phyloP scores from a whole-genome alignment of 2,329 filamentous ascomycete species.

The Drechslerella coelobrocha region DNA sequence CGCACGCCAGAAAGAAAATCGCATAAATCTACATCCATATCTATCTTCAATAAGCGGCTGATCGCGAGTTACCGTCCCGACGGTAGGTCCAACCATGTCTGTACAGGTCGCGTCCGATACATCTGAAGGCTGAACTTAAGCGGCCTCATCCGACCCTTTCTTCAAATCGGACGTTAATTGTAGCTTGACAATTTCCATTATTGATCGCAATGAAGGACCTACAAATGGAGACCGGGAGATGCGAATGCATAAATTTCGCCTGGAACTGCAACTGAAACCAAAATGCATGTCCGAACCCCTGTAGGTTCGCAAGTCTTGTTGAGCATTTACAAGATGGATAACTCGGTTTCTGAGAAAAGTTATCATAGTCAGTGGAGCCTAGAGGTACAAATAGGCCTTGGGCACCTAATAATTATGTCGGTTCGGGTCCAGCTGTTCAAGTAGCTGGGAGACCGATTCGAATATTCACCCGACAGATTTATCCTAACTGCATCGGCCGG shows the following conservation, averaged over 20 bases:
- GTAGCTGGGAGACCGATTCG: background rate
- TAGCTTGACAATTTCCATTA: background rate
- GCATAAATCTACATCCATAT: background rate
- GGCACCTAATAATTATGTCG: background rate
- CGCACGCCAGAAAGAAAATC: background rate
- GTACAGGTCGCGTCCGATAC: background rate
- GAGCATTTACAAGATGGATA: no score
- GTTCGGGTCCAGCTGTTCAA: conserved; percentile 1
- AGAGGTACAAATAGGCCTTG: background rate
- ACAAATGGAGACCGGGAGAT: background rate
- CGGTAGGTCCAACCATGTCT: conserved; percentile 27
- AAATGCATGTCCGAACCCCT: background rate
- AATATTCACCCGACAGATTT: background rate
- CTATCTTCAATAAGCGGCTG: conserved; percentile 22
- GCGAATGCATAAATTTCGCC: background rate
- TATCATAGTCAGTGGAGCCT: background rate
- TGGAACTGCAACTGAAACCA: conserved; percentile 4
- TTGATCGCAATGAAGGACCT: background rate
- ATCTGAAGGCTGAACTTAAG: background rate
- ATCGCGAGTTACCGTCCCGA: conserved; percentile 23
- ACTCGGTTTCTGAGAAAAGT: no score
- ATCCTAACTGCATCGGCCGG: no score
- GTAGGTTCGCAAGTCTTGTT: background rate
- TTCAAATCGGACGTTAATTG: background rate
- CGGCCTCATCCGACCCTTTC: background rate